phyloP scores from a whole-genome alignment of 768 basidiomycete species.

The Leccinum fibrillosum region DNA sequence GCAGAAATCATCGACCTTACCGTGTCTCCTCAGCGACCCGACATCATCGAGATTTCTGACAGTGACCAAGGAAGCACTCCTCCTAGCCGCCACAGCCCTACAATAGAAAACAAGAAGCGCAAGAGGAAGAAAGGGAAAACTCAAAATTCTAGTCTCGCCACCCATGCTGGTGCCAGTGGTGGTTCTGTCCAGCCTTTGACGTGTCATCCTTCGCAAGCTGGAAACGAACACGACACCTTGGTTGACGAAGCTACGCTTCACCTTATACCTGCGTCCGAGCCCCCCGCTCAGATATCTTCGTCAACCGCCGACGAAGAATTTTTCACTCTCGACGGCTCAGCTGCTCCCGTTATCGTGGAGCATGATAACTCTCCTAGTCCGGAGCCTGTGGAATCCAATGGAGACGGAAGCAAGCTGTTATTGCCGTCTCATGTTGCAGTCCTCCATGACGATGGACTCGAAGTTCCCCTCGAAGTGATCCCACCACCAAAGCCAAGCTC shows the following conservation, averaged over 20 bases:
- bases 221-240: background rate
- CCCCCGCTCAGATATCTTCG: constrained; percentile 27
- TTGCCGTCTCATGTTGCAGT: constrained; percentile 72
- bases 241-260: constrained; percentile 11
- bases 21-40: constrained; percentile 22
- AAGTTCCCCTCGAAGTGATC: constrained; percentile 44
- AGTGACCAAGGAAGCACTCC: constrained; percentile 14
- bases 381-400: constrained; percentile 18
- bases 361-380: constrained; percentile 4
- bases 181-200: constrained; percentile 20
- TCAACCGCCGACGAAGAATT: constrained; percentile 22
- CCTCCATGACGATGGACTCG: constrained; percentile 28
- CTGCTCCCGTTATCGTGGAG: constrained; percentile 34
- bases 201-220: constrained; percentile 16
- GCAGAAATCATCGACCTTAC: constrained; percentile 35
- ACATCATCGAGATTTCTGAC: constrained; percentile 31
- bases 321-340: constrained; percentile 52
- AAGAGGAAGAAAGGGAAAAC: constrained; percentile 28
- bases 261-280: constrained; percentile 38
- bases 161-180: constrained; percentile 11
- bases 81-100: background rate
- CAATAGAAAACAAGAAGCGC: constrained; percentile 20
- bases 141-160: constrained; percentile 13
- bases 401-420: constrained; percentile 35
- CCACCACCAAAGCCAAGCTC: constrained; percentile 38